Evolutionary conservation across 148 eudicot genomes (phyloP), one percentile per base, ranked within the genome.

Genomic region (Polygonum aviculare): DNA sequence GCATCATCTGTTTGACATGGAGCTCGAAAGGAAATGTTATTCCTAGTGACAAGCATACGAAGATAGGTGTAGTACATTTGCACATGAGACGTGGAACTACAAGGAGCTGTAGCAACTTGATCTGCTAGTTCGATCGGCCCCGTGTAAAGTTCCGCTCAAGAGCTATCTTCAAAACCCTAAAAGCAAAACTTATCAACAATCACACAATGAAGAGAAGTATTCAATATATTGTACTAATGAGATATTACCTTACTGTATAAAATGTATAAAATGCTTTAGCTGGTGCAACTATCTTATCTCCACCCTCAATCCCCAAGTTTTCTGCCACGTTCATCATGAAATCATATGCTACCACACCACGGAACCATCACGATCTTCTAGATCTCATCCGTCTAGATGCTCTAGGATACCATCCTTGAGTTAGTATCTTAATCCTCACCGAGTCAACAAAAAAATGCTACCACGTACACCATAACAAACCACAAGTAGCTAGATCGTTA

Each of bases 101-200:
- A 26, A 26, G 31, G 31, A 33, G 94, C 82, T 78, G 95, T 93
- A 60, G 81, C 84, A 76, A 92, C 97, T 41, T 77, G 93, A 33
- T 90, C 89, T 81, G 79, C 85, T 83, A n/a, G n/a, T n/a, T n/a
- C n/a, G 82, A 84, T 65, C 97, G 97, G 8, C 97, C 97, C 52
- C 88, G 88, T 1, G 90, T 87, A 82, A 90, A 90, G 72, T 87
- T 81, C 77, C 83, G 77, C 78, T 87, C 91, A 48, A 92, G 69
- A 63, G 95, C 97, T 77, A 92, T 84, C 95, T 90, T 82, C 81
- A 83, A 74, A 69, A 39, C 31, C 63, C 50, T 44, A 8, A 72
- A 45, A 41, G 50, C 36, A 72, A n/a, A 16, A 44, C 3, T 21
- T 15, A 80, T 59, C 67, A 2, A 22, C 35, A 74, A 55, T 60